phyloP scores from a whole-genome alignment of 2,329 filamentous ascomycete species.

The Zymoseptoria ardabiliae region DNA sequence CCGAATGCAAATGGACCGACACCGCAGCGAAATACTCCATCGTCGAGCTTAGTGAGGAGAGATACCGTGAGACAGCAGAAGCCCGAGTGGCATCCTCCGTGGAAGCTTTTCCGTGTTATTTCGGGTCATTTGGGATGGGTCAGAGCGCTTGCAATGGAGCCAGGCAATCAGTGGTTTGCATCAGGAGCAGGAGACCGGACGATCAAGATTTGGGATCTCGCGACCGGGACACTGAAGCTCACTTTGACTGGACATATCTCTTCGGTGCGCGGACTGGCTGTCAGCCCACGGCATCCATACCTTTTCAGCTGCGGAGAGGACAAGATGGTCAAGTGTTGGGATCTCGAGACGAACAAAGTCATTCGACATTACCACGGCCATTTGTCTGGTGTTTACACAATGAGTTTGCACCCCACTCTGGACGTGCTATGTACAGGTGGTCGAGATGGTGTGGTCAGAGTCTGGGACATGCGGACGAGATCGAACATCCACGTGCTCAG shows the following conservation, averaged over 20 bases:
- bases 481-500: slow-evolving; percentile 90
- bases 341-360: slow-evolving; percentile 98
- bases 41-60: slow-evolving; percentile 54
- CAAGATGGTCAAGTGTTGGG: slow-evolving; percentile 99
- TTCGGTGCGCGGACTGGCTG: slow-evolving; percentile 82
- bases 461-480: slow-evolving; percentile 97
- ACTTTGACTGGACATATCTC: slow-evolving; percentile 93
- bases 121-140: slow-evolving; percentile 97
- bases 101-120: slow-evolving; percentile 97
- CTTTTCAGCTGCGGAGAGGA: slow-evolving; percentile 97
- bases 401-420: slow-evolving; percentile 86
- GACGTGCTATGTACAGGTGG: slow-evolving; percentile 94
- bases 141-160: slow-evolving; percentile 79
- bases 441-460: slow-evolving; percentile 84
- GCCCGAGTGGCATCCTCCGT: slow-evolving; percentile 94
- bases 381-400: slow-evolving; percentile 87
- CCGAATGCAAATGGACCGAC: slow-evolving; percentile 52
- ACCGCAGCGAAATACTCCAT: slow-evolving; percentile 43
- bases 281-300: slow-evolving; percentile 90
- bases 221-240: slow-evolving; percentile 72
- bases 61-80: slow-evolving; percentile 61
- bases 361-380: slow-evolving; percentile 98
- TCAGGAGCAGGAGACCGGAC: slow-evolving; percentile 91
- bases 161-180: slow-evolving; percentile 95
- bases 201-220: slow-evolving; percentile 98